Conservation (phyloP, 2,329 filamentous ascomycete genomes). For the Alternaria metachromatica region DNA sequence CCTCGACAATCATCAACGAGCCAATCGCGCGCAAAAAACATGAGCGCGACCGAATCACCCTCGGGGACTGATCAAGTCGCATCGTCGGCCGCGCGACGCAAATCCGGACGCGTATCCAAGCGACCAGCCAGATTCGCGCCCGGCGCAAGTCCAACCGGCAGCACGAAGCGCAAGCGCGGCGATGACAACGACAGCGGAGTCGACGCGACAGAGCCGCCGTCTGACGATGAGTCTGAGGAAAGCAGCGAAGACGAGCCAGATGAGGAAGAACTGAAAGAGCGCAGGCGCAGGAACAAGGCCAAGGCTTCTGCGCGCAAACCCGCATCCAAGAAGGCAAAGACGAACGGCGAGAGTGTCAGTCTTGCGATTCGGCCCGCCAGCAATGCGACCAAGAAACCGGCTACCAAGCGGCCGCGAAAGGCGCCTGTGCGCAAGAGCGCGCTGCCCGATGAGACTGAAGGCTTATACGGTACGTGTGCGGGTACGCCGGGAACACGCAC, state of each 20-base stretch:
- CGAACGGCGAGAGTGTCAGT: conserved; percentile 57
- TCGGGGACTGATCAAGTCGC: conserved; percentile 32
- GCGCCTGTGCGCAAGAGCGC: conserved; percentile 59
- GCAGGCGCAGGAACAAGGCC: conserved; percentile 42
- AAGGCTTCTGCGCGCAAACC: conserved; percentile 47
- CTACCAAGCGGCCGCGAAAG: conserved; percentile 54
- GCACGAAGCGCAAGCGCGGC: conserved; percentile 47
- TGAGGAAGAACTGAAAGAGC: conserved; percentile 49
- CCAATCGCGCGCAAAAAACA: conserved; percentile 32
- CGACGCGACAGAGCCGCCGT: conserved; percentile 32
- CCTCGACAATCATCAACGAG: conserved; percentile 4
- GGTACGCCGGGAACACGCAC: background rate
- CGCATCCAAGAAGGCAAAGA: conserved; percentile 61
- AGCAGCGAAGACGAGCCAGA: conserved; percentile 49
- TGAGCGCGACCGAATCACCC: conserved; percentile 39
- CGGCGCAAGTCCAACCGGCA: conserved; percentile 36
- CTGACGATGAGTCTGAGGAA: conserved; percentile 39
- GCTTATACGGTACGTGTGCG: conserved; percentile 60
- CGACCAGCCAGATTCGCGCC: conserved; percentile 45
- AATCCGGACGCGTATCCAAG: conserved; percentile 50
- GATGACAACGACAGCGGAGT: conserved; percentile 39
- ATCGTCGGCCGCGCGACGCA: conserved; percentile 45
- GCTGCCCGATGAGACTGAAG: conserved; percentile 58
- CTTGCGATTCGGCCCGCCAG: conserved; percentile 62
- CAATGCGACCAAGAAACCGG: conserved; percentile 48